Evolutionary conservation across 805 yeast genomes (phyloP), one percentile per base, ranked within the genome.

Genomic region (Jamesozyma jinghongensis): DNA sequence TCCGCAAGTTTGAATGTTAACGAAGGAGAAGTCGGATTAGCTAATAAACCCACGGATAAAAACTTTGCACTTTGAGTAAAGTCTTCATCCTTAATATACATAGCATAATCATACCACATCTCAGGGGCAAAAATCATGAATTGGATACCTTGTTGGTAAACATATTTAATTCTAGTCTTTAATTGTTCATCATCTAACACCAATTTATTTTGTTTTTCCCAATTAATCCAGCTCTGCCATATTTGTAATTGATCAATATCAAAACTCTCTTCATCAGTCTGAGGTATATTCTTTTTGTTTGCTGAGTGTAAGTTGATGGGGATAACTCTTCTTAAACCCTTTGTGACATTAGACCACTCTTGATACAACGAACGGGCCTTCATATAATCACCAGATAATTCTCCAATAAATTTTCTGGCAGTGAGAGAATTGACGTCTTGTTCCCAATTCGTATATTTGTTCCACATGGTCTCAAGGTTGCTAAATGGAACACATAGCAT

Each of bases 381-480:
- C 95, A 90, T 85, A 57, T 87, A 92, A 12, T 77, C 81, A 3
- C 84, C 78, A 11, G 94, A 82, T 45, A 77, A 71, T 51, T 88
- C 97, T 34, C 84, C 79, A 40, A 88, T 79, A 55, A 81, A 78
- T 59, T 85, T 85, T 53, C 94, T 77, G 3, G 96, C 92, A 3
- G 88, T 82, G 16, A 81, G 66, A 28, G 81, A 68, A 54, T 82
- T 83, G 16, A 78, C 64, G 30, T 78, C 81, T 51, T 79, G 85
- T 61, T 90, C 97, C 78, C 92, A 92, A 44, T 71, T 68, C 18
- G 85, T 80, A 61, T 87, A 90, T 38, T 68, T 77, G 43, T 74
- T 68, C 98, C 98, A 90, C 41, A 83, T 67, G 18, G 69, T 70
- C 57, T 88, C 96, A 36, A 90, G 65, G 44, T 78, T 76, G 37